A percentile compares a stretch with the other conserved stretches of the same genome.
Evolutionary conservation across 306 rosid species (phyloP).

Genomic region (Vicia faba): DNA sequence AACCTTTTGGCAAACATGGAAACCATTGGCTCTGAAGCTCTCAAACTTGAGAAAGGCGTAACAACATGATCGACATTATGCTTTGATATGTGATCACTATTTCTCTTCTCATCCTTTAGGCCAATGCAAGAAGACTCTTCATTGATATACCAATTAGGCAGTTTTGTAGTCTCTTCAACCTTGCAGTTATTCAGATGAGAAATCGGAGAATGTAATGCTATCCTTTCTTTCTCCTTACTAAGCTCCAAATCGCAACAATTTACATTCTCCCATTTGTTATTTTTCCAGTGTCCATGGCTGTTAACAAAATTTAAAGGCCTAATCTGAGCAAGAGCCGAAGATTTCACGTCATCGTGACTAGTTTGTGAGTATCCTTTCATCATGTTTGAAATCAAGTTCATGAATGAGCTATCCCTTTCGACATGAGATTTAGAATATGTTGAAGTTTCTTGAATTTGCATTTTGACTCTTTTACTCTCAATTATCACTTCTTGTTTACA

Average conservation of each 20-base stretch:
- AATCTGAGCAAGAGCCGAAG: conserved; percentile 45
- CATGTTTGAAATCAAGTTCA: conserved; percentile 82
- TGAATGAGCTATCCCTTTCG: conserved; percentile 72
- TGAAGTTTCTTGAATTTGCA: conserved; percentile 46
- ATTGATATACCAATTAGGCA: conserved; percentile 34
- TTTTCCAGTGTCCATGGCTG: conserved; percentile 48
- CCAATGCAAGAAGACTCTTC: conserved; percentile 35
- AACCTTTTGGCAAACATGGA: conserved; percentile 70
- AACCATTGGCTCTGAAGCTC: conserved; percentile 58
- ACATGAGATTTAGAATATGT: conserved; percentile 42
- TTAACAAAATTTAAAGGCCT: conserved; percentile 39
- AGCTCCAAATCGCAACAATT: no score
- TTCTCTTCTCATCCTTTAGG: conserved; percentile 33
- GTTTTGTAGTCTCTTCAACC: conserved; percentile 42
- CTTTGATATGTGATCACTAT: conserved; percentile 40
- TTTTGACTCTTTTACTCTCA: conserved; percentile 56
- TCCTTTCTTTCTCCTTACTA: no score
- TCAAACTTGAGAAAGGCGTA: conserved; percentile 40
- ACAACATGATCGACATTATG: conserved; percentile 26
- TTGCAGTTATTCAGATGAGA: conserved; percentile 18
- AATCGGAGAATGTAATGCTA: no score
- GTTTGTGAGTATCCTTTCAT: conserved; percentile 65
- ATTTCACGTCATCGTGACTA: conserved; percentile 44
- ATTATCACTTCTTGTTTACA: conserved; percentile 53
- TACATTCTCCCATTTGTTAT: conserved; percentile 8